Conservation (phyloP, 805 yeast genomes). For the Ogataea parapolymorpha region DNA sequence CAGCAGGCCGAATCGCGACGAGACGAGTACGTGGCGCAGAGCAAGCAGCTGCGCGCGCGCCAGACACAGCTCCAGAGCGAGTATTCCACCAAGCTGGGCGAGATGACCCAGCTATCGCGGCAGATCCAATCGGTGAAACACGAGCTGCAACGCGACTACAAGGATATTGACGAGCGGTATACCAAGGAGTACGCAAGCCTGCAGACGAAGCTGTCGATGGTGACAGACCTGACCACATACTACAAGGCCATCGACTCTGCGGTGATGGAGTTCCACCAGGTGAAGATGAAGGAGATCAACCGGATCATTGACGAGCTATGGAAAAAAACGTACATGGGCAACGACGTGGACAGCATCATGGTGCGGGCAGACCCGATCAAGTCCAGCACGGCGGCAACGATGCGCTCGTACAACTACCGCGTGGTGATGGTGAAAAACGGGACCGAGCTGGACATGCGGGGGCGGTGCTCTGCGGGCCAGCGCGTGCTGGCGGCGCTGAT, state of each 20-base stretch:
- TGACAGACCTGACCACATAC: slow-evolving; percentile 78
- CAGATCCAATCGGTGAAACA: slow-evolving; percentile 53
- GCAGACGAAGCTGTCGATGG: slow-evolving; percentile 70
- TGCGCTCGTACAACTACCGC: slow-evolving; percentile 81
- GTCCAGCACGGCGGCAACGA: slow-evolving; percentile 24
- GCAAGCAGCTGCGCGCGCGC: slow-evolving; percentile 45
- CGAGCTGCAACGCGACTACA: slow-evolving; percentile 70
- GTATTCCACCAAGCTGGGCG: slow-evolving; percentile 80
- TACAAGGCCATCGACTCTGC: slow-evolving; percentile 87
- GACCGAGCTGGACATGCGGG: slow-evolving; percentile 94
- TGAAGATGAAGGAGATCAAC: slow-evolving; percentile 92
- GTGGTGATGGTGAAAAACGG: slow-evolving; percentile 94
- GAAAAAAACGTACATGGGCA: slow-evolving; percentile 91
- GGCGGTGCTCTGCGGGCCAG: slow-evolving; percentile 97
- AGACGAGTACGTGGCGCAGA: slow-evolving; percentile 56
- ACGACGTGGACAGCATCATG: slow-evolving; percentile 89
- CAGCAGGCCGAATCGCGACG: slow-evolving; percentile 54
- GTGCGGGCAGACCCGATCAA: slow-evolving; percentile 73
- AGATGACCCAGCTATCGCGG: slow-evolving; percentile 74
- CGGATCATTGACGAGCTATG: slow-evolving; percentile 84
- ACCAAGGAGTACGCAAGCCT: slow-evolving; percentile 69
- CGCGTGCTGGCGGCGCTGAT: slow-evolving; percentile 90
- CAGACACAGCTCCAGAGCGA: slow-evolving; percentile 55
- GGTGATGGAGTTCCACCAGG: slow-evolving; percentile 85
- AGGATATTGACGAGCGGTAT: slow-evolving; percentile 60